Percentiles rank a stretch among this genome's conserved stretches.
These are phyloP conservation scores for Plasmodium knowlesi DNA, from an alignment of 169 alveolate species.

Conservation along the genomic window DNA sequence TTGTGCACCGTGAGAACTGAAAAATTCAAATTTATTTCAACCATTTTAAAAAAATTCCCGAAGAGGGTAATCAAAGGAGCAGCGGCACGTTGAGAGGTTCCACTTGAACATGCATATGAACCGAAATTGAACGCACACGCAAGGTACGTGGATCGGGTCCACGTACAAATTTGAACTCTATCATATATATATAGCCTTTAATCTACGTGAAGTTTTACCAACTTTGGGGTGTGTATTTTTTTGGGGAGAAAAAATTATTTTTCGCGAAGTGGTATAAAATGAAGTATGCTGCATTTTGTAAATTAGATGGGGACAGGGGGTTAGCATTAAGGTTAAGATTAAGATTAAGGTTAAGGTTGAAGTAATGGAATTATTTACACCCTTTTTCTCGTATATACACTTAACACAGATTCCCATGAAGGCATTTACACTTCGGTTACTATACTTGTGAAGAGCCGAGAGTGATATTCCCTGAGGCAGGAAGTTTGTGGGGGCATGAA, in stretches of 20 bases:
- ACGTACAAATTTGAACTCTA: neutral
- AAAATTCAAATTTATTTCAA: neutral
- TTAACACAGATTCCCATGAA: neutral
- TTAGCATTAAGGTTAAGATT: no score
- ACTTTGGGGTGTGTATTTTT: neutral
- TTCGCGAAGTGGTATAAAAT: neutral
- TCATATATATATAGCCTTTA: neutral
- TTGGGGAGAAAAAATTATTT: neutral
- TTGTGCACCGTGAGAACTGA: neutral
- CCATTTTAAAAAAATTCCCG: neutral
- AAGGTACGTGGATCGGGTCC: neutral
- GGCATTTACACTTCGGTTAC: neutral
- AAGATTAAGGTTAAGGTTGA: neutral
- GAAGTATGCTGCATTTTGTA: neutral
- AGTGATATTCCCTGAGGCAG: neutral
- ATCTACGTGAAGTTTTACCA: neutral
- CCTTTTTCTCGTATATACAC: neutral
- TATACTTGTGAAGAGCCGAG: neutral
- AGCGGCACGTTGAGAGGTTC: neutral
- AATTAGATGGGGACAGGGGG: neutral
- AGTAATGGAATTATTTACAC: neutral
- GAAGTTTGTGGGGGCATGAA: neutral
- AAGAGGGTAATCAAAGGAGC: neutral
- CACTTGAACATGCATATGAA: neutral
- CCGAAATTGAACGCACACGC: neutral